Conservation (phyloP, 192 early-diverging fungal genomes). For the Backusella circina region DNA sequence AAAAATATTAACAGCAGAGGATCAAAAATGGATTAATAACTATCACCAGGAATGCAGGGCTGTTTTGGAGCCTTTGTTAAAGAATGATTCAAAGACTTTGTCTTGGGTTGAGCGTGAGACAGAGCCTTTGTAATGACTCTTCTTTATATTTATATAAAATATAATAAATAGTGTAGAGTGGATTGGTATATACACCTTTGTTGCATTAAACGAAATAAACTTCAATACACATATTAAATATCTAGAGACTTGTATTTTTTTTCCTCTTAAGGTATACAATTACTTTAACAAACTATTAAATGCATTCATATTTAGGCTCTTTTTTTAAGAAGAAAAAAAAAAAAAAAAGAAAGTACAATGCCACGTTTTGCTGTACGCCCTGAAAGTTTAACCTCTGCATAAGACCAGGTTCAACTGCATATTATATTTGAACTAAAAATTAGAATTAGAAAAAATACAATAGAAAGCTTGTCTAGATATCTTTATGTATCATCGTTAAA, state of each 20-base stretch:
- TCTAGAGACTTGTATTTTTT: background rate
- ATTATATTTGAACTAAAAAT: background rate
- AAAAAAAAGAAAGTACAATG: background rate
- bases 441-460: background rate
- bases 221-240: background rate
- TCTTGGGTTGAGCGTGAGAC: conserved; percentile 86
- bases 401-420: background rate
- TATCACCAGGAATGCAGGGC: conserved; percentile 77
- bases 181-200: background rate
- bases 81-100: conserved; percentile 59
- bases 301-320: too few species aligned
- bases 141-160: too few species aligned
- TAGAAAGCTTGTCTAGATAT: too few species aligned
- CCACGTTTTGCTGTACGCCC: background rate
- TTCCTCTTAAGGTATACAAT: background rate
- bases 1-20: conserved; percentile 59
- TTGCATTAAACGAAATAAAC: background rate
- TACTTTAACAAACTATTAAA: too few species aligned
- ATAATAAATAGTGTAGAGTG: background rate
- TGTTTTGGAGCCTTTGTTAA: conserved; percentile 73
- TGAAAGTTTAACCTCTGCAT: background rate
- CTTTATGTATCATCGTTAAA: too few species aligned
- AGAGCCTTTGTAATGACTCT: conserved; percentile 36
- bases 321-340: too few species aligned
- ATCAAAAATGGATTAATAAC: conserved; percentile 83